Evolutionary conservation across 345 rosid species (phyloP).

Genomic region (Moricandia moricandioides): DNA sequence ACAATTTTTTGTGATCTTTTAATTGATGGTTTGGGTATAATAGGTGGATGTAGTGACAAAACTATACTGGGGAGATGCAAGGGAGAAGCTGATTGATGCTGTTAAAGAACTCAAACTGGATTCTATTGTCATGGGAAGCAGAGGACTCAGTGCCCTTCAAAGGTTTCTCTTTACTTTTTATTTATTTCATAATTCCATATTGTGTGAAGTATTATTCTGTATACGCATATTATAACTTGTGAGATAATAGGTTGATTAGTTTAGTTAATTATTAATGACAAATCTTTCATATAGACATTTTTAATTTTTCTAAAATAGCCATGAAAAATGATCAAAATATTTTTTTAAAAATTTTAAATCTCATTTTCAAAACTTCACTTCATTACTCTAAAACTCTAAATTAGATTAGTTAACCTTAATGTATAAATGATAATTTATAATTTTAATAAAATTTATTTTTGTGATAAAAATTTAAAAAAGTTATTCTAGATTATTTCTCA

Average conservation of each 20-base stretch:
- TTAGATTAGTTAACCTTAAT: too few species aligned
- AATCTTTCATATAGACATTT: too few species aligned
- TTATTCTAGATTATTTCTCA: too few species aligned
- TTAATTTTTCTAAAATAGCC: too few species aligned
- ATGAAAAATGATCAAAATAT: too few species aligned
- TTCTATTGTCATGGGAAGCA: conserved; percentile 83
- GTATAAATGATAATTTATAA: too few species aligned
- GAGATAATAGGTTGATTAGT: background rate
- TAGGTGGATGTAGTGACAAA: conserved; percentile 62
- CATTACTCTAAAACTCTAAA: too few species aligned
- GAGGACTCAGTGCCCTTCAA: conserved; percentile 77
- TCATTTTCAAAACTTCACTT: too few species aligned
- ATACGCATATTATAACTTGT: background rate
- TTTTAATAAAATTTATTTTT: too few species aligned
- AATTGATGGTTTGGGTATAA: background rate
- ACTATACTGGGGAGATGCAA: conserved; percentile 87
- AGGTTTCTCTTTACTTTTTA: conserved; percentile 43
- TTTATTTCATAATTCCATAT: background rate
- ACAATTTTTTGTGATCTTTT: background rate
- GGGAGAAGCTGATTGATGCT: conserved; percentile 79
- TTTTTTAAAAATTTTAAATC: too few species aligned
- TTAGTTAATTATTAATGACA: too few species aligned
- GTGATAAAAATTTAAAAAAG: too few species aligned
- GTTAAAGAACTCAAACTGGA: conserved; percentile 77
- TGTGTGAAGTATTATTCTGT: background rate